These are phyloP conservation scores for Penicillium sp. DNA, from an alignment of 2,329 filamentous ascomycete genomes.

Conservation along the genomic window DNA sequence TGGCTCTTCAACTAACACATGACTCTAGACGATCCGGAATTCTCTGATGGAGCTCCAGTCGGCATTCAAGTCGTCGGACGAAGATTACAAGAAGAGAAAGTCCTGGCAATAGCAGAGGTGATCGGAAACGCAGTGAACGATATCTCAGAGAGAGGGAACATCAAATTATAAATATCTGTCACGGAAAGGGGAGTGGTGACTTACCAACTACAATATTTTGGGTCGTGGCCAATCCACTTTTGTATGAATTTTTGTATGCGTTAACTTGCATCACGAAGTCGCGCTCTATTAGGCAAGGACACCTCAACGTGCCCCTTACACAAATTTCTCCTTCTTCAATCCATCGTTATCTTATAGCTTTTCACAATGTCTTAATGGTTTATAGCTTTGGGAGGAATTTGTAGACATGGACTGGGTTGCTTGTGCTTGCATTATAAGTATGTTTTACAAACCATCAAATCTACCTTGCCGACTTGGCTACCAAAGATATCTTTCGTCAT, in stretches of 20 bases:
- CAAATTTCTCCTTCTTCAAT: no score
- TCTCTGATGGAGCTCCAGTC: not conserved
- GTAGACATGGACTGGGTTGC: conserved; percentile 8
- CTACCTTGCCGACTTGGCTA: conserved; percentile 7
- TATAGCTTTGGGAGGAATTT: not conserved
- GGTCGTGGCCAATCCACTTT: no score
- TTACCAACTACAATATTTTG: no score
- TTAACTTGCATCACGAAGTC: no score
- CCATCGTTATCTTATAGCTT: no score
- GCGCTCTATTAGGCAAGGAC: no score
- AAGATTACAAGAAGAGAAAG: not conserved
- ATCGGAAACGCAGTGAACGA: not conserved
- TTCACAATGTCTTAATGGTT: no score
- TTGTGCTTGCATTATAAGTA: conserved; percentile 29
- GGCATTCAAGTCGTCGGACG: not conserved
- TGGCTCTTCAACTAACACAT: not conserved
- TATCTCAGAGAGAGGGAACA: not conserved
- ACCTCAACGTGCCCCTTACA: no score
- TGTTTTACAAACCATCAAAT: conserved; percentile 28
- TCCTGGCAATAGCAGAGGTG: not conserved
- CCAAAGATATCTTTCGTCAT: conserved; percentile 9
- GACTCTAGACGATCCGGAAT: not conserved
- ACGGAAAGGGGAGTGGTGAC: no score
- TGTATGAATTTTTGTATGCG: no score
- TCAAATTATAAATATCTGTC: not conserved